These are phyloP conservation scores for Phytomonas sp. DNA, from an alignment of 208 protist genomes.

Conservation along the genomic window DNA sequence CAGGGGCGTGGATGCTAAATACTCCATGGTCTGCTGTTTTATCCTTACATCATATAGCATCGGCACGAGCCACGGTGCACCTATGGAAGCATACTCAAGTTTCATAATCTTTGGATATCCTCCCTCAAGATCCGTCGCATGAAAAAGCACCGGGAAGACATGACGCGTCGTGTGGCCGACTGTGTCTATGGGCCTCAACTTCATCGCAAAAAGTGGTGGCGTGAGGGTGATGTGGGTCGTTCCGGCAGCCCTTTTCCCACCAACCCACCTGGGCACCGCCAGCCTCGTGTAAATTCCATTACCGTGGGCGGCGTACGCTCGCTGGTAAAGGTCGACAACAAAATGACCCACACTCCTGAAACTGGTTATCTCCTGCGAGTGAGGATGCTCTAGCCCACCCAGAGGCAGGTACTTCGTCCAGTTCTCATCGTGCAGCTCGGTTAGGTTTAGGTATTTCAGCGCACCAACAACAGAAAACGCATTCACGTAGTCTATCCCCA, in stretches of 20 bases:
- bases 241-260: background rate
- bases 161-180: background rate
- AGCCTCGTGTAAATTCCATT: background rate
- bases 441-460: no score
- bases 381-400: background rate
- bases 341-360: background rate
- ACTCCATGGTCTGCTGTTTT: background rate
- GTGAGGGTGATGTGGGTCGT: background rate
- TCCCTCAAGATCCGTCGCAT: background rate
- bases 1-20: background rate
- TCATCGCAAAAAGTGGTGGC: background rate
- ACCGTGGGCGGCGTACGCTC: background rate
- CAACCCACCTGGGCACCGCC: background rate
- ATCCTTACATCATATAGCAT: background rate
- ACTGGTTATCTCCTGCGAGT: background rate
- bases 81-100: background rate
- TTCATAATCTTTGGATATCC: background rate
- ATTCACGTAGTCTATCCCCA: no score
- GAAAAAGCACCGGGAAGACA: background rate
- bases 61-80: constrained; percentile 1
- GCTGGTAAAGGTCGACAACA: background rate
- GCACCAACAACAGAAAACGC: no score
- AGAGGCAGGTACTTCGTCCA: background rate
- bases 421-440: background rate
- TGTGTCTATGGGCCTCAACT: background rate